phyloP scores from a whole-genome alignment of 805 yeast genomes.

The Hanseniaspora osmophila region DNA sequence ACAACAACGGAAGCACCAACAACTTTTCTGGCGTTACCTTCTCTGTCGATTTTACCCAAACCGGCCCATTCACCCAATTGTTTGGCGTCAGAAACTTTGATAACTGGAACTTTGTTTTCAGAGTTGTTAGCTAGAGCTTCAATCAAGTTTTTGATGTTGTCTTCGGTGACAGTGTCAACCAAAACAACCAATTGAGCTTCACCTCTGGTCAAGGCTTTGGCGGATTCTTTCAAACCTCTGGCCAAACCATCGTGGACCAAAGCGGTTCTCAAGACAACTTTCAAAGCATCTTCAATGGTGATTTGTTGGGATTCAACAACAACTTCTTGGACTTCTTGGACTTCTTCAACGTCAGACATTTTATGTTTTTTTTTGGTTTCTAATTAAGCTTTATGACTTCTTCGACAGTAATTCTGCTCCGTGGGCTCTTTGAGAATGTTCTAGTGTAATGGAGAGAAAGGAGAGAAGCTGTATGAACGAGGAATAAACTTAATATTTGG shows the following conservation, averaged over 20 bases:
- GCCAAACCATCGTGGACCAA: conserved; percentile 98
- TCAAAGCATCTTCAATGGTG: conserved; percentile 95
- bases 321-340: conserved; percentile 62
- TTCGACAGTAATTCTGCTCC: conserved; percentile 59
- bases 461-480: too few relatives aligned
- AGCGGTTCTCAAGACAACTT: conserved; percentile 95
- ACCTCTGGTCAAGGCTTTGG: conserved; percentile 95
- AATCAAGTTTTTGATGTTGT: conserved; percentile 86
- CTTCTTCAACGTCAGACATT: conserved; percentile 92
- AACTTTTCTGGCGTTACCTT: conserved; percentile 99
- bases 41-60: conserved; percentile 98
- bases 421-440: conserved; percentile 19
- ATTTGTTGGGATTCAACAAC: conserved; percentile 77
- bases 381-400: conserved; percentile 39
- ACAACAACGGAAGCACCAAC: conserved; percentile 99
- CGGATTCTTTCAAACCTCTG: conserved; percentile 99
- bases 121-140: conserved; percentile 99
- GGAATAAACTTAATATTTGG: too few relatives aligned
- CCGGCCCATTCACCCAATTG: conserved; percentile 99
- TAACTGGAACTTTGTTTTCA: conserved; percentile 89
- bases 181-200: conserved; percentile 96
- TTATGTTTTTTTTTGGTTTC: conserved; percentile 16
- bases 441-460: not conserved
- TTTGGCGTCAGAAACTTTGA: conserved; percentile 99
- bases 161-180: conserved; percentile 97